Conservation (phyloP, 2,329 filamentous ascomycete species). For the Aspergillus caelatus region DNA sequence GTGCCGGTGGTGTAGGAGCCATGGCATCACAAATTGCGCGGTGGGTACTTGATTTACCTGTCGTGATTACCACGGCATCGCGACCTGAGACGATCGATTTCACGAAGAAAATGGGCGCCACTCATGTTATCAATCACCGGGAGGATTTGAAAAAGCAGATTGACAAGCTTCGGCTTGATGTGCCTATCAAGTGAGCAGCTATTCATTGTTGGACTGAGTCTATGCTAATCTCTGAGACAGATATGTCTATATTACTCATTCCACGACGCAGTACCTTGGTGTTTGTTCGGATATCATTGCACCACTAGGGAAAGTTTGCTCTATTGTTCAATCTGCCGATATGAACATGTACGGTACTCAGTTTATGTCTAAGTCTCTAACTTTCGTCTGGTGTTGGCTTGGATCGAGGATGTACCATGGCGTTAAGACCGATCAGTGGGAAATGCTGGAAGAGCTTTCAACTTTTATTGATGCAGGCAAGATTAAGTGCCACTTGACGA, state of each 20-base stretch:
- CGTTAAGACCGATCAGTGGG: neutral
- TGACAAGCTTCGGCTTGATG: neutral
- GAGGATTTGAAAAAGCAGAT: neutral
- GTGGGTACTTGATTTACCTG: neutral
- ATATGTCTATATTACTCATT: neutral
- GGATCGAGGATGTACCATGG: neutral
- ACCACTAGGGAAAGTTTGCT: neutral
- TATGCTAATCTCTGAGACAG: neutral
- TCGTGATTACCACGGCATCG: neutral
- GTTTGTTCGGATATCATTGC: neutral
- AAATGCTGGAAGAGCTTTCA: neutral
- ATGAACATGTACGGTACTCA: neutral
- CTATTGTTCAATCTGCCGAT: neutral
- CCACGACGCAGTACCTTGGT: neutral
- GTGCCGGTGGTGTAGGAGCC: neutral
- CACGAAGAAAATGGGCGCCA: neutral
- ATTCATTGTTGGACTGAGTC: fast-evolving
- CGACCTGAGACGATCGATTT: neutral
- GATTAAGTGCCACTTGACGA: neutral
- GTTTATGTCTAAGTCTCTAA: neutral
- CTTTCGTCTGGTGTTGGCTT: neutral
- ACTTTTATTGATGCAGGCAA: neutral
- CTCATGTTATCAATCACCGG: neutral
- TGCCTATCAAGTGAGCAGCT: neutral
- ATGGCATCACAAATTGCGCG: neutral